Base-by-base conservation (phyloP, 305 asterid genomes). In the Solanum hybrid region DNA sequence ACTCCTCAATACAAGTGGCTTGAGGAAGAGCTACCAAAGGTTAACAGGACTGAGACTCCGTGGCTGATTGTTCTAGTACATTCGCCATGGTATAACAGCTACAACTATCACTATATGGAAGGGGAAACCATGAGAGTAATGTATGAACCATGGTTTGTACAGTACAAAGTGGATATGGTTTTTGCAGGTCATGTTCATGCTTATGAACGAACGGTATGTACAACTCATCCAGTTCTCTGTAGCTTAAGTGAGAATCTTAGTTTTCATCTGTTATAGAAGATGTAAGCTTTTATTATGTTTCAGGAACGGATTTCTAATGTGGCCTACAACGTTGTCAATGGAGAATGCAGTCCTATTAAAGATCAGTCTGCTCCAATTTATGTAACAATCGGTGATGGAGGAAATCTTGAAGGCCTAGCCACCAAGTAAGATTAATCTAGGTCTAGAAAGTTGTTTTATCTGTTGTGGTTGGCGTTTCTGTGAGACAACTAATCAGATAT, bases 151-250 rank as follows among this genome's bases (percentile, higher is more conserved):
- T 95, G 94, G 98, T 92, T 97, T 66, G 97, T 97, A 26, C 3
- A 93, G 92, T 87, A 95, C 94, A 95, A 94, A 91, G 99, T 97
- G 64, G 99, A 97, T 84, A 71, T 96, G 27, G 98, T 97, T 31
- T 96, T 95, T 88, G 93, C 99, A 2, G 99, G 99, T 89, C 99
- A 97, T 88, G 98, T 97, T 76, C 98, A 97, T n/a, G 98, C 98
- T 8, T 96, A 97, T 66, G 99, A 97, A 86, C 92, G 99, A 89
- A 92, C 98, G 78, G 98, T 97, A 93, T 8, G 93, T 88, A 75
- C 22, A 86, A 3, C 40, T 29, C 78, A 88, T 11, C 27, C 15
- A 42, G 72, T 82, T 82, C 38, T 78, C 19, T 38, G 24, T 29
- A 84, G 79, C 29, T 32, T 7, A 14, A 0, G 17, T 12, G 36